A percentile compares a stretch with the other conserved stretches of the same genome.
Evolutionary conservation across 192 early-diverging fungal species (phyloP).

Genomic region (Podochytrium sp.): DNA sequence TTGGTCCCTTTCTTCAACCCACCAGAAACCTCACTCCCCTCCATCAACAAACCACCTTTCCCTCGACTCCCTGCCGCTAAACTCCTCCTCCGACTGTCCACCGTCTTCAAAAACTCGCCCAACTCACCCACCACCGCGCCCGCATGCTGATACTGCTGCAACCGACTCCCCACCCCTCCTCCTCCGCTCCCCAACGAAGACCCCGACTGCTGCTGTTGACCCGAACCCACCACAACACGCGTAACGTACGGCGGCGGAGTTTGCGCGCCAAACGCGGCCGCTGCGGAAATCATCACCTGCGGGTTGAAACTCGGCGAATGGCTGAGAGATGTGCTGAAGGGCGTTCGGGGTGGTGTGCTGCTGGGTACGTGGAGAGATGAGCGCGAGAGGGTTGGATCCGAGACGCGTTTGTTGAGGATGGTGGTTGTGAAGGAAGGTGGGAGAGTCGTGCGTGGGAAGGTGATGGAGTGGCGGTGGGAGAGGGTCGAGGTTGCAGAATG

Average conservation of each 20-base stretch:
- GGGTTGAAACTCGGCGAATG: neutral
- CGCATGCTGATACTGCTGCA: neutral
- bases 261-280: neutral
- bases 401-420: neutral
- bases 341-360: neutral
- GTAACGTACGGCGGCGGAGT: slow-evolving; percentile 3
- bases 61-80: too few species aligned
- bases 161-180: neutral
- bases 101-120: slow-evolving; percentile 10
- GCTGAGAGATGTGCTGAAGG: neutral
- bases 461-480: slow-evolving; percentile 10
- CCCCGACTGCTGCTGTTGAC: neutral
- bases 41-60: too few species aligned
- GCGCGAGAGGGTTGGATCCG: neutral
- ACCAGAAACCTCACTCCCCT: neutral
- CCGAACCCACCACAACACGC: neutral
- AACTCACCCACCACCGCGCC: neutral
- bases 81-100: neutral
- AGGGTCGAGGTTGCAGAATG: slow-evolving; percentile 8
- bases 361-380: neutral
- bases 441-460: neutral
- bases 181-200: neutral
- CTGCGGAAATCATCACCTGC: neutral
- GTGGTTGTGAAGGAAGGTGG: slow-evolving; percentile 2
- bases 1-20: too few species aligned